Evolutionary conservation across 371 early-diverging fungal genomes (phyloP).

Genomic region (Mortierella sp.): DNA sequence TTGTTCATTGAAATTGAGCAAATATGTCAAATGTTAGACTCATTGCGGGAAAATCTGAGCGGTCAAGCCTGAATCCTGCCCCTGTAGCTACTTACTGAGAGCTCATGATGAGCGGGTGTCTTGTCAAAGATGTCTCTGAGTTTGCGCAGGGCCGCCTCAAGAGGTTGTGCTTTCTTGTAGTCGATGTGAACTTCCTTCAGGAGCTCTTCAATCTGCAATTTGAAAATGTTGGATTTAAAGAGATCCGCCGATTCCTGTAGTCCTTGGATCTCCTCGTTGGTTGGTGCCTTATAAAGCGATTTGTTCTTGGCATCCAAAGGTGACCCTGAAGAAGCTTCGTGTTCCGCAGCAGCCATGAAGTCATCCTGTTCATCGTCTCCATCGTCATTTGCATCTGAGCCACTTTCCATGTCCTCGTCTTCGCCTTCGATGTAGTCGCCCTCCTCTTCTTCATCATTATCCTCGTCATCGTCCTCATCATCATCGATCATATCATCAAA

Average conservation of each 20-base stretch:
- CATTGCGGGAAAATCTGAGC: too few species aligned
- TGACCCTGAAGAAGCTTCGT: constrained; percentile 50
- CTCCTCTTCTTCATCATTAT: constrained; percentile 59
- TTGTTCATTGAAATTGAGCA: constrained; percentile 8
- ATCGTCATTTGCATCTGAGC: constrained; percentile 20
- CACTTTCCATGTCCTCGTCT: constrained; percentile 41
- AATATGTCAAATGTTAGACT: neutral
- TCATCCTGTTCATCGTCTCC: constrained; percentile 52
- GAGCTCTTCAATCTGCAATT: constrained; percentile 91
- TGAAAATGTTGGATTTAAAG: constrained; percentile 93
- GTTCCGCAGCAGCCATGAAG: constrained; percentile 54
- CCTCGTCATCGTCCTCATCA: constrained; percentile 56
- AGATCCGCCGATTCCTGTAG: constrained; percentile 84
- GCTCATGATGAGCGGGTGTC: constrained; percentile 60
- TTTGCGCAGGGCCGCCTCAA: constrained; percentile 81
- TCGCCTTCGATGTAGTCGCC: constrained; percentile 60
- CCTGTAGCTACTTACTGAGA: constrained; percentile 57
- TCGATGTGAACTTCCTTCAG: constrained; percentile 75
- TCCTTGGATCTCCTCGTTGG: constrained; percentile 86
- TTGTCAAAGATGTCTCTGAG: constrained; percentile 66
- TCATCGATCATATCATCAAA: constrained; percentile 53
- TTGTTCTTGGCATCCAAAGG: constrained; percentile 29
- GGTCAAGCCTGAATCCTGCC: too few species aligned
- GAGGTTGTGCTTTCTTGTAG: constrained; percentile 70
- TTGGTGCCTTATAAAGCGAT: constrained; percentile 63